These are phyloP conservation scores for Scedosporium aurantiacum DNA, from an alignment of 2,329 filamentous ascomycete genomes.

Conservation along the genomic window DNA sequence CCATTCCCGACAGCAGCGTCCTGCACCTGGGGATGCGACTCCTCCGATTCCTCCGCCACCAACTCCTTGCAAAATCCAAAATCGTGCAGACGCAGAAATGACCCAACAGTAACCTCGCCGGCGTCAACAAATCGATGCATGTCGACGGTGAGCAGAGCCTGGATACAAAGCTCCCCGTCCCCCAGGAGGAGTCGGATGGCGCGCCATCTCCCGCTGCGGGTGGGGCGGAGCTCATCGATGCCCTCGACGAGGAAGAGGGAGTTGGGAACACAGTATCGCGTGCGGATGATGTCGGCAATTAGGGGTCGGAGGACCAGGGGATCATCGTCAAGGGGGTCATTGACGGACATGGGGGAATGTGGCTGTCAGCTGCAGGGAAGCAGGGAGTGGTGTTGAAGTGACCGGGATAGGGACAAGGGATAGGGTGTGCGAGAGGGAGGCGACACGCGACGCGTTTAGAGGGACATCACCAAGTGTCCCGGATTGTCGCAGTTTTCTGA, in stretches of 20 bases:
- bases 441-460: too few species aligned
- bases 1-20: too few species aligned
- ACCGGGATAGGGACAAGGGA: too few species aligned
- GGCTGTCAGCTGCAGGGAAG: neutral
- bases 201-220: conserved; percentile 27
- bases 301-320: conserved; percentile 21
- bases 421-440: too few species aligned
- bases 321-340: neutral
- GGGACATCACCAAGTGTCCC: too few species aligned
- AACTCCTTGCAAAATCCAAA: conserved; percentile 17
- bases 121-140: conserved; percentile 37
- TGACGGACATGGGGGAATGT: neutral
- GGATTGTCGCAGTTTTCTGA: too few species aligned
- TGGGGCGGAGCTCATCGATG: conserved; percentile 26
- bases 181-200: conserved; percentile 37
- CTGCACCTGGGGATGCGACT: too few species aligned
- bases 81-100: conserved; percentile 34
- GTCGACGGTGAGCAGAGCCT: conserved; percentile 34
- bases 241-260: conserved; percentile 40
- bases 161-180: conserved; percentile 43
- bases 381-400: neutral
- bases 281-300: conserved; percentile 37
- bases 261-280: conserved; percentile 32
- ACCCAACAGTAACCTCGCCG: conserved; percentile 33
- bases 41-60: conserved; percentile 1